These are phyloP conservation scores for Microcos paniculata DNA, from an alignment of 345 rosid species.

Conservation along the genomic window DNA sequence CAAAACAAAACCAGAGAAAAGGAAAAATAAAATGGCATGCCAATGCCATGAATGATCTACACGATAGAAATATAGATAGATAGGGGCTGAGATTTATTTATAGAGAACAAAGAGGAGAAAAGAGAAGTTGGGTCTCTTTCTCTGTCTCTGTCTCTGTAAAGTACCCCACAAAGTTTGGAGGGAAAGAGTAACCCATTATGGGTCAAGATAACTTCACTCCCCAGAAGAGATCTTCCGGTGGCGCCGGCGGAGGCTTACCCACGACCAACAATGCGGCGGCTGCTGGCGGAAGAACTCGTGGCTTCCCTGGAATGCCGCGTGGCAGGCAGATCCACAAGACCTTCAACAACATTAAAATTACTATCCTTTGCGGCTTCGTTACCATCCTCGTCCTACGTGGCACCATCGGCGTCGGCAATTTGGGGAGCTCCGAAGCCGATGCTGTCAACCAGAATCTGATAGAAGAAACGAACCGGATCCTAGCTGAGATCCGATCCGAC, in stretches of 20 bases:
- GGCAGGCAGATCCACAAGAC: conserved; percentile 90
- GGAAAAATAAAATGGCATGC: not conserved
- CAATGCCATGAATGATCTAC: not conserved
- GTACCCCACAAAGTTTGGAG: not conserved
- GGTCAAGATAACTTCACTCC: conserved; percentile 59
- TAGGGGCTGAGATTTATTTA: not conserved
- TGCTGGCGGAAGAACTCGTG: conserved; percentile 41
- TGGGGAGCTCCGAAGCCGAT: conserved; percentile 72
- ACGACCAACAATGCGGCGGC: conserved; percentile 45
- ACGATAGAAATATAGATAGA: not conserved
- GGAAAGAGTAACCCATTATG: conserved; percentile 29
- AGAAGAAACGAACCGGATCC: conserved; percentile 82
- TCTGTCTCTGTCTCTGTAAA: not conserved
- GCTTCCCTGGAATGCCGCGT: conserved; percentile 40
- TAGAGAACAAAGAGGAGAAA: not conserved
- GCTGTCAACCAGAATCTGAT: conserved; percentile 71
- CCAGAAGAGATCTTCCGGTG: conserved; percentile 59
- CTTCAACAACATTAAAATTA: conserved; percentile 88
- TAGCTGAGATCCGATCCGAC: conserved; percentile 89
- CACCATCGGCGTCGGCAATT: conserved; percentile 80
- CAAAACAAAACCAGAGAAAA: not conserved
- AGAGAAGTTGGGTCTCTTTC: not conserved
- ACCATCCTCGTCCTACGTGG: conserved; percentile 94
- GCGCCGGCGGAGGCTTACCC: conserved; percentile 51
- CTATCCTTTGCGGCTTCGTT: conserved; percentile 88